Conservation (phyloP, 345 rosid species). For the Moricandia moricandioides region DNA sequence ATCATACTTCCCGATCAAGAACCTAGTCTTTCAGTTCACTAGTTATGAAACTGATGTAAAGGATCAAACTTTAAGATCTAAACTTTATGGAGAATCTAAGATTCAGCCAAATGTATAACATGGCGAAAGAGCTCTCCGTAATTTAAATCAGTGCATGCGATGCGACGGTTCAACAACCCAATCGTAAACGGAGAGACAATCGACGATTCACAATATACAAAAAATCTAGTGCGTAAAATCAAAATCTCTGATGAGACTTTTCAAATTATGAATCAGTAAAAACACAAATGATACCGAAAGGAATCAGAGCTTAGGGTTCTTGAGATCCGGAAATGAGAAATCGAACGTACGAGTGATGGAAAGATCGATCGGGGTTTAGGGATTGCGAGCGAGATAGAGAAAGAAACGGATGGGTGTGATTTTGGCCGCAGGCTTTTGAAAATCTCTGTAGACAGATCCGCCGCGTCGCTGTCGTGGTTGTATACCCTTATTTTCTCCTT, state of each 20-base stretch:
- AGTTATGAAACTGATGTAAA: constrained; percentile 21
- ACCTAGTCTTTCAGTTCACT: background rate
- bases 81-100: background rate
- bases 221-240: background rate
- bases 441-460: background rate
- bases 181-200: constrained; percentile 10
- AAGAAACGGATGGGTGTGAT: constrained; percentile 27
- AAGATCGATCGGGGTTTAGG: constrained; percentile 29
- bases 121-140: background rate
- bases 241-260: background rate
- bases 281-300: background rate
- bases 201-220: constrained; percentile 1
- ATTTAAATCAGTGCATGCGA: constrained; percentile 21
- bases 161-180: constrained; percentile 16
- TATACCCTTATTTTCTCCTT: background rate
- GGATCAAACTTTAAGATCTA: constrained; percentile 28
- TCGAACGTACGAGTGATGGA: background rate
- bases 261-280: background rate
- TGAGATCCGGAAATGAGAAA: background rate
- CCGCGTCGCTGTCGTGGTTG: background rate
- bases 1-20: background rate
- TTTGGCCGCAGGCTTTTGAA: constrained; percentile 18
- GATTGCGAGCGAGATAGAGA: background rate
- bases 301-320: constrained; percentile 13
- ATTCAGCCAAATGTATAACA: background rate